phyloP scores from a whole-genome alignment of 2,329 filamentous ascomycete genomes.

The Emergomyces orientalis region DNA sequence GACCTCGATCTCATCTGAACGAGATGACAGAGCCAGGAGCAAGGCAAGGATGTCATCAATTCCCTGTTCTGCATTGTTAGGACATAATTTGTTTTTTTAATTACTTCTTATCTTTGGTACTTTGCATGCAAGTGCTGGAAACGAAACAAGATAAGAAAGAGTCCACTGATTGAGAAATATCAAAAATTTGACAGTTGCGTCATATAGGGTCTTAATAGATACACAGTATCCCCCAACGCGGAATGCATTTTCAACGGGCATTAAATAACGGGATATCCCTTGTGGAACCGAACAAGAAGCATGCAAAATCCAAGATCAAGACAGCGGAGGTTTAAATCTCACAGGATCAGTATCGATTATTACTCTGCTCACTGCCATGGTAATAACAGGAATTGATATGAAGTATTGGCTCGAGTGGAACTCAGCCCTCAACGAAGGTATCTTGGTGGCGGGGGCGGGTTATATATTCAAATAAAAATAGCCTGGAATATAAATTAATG shows the following conservation, averaged over 20 bases:
- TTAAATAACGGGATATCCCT: neutral
- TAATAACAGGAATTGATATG: neutral
- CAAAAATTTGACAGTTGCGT: too few relatives aligned
- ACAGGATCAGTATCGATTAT: conserved; percentile 97
- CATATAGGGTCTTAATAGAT: too few relatives aligned
- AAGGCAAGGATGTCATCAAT: conserved; percentile 88
- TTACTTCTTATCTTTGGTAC: neutral
- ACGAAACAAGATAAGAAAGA: neutral
- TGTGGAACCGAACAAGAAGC: neutral
- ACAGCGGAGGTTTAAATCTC: conserved; percentile 18
- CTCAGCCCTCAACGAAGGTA: neutral
- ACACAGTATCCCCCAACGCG: neutral
- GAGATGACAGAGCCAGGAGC: conserved; percentile 73
- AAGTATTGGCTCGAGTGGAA: neutral
- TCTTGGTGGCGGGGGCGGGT: too few relatives aligned
- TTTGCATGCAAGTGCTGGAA: neutral
- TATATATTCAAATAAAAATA: too few relatives aligned
- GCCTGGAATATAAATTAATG: too few relatives aligned
- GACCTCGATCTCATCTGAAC: conserved; percentile 75
- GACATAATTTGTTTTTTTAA: neutral
- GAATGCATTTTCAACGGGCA: too few relatives aligned
- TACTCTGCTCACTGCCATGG: conserved; percentile 63
- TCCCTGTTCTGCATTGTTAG: conserved; percentile 38
- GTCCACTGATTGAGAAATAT: neutral
- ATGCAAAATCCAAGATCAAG: neutral